Conservation (phyloP, 2,329 filamentous ascomycete genomes). For the Colletotrichum viniferum region DNA sequence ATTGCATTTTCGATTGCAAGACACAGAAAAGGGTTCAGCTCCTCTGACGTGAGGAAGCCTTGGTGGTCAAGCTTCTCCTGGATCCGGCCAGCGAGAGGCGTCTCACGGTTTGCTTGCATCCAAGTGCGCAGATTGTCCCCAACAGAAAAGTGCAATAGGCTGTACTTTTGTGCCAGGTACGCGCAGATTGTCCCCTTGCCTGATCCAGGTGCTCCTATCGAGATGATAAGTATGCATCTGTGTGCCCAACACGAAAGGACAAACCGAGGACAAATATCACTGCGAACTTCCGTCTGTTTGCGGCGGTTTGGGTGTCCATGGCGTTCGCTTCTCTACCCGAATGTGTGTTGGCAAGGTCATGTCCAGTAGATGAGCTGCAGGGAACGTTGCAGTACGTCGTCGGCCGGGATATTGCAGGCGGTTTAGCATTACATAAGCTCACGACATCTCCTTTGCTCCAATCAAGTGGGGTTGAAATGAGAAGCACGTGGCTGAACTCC, state of each 20-base stretch:
- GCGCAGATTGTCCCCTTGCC: constrained; percentile 4
- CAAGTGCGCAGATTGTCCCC: neutral
- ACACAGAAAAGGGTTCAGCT: neutral
- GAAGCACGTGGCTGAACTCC: neutral
- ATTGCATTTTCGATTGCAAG: neutral
- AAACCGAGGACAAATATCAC: neutral
- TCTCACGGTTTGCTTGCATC: neutral
- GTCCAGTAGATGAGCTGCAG: neutral
- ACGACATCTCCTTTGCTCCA: neutral
- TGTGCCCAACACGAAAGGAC: neutral
- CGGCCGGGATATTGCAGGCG: neutral
- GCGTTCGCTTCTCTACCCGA: neutral
- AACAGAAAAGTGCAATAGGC: neutral
- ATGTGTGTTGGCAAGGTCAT: neutral
- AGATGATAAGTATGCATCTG: neutral
- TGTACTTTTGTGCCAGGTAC: neutral
- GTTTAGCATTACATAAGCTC: neutral
- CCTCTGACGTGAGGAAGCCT: neutral
- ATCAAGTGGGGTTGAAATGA: neutral
- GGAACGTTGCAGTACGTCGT: neutral
- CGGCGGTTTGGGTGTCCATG: neutral
- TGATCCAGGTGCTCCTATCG: neutral
- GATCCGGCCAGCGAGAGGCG: neutral
- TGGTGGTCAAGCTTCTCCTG: neutral
- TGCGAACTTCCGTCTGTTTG: neutral